These are phyloP conservation scores for Corynascus novoguineensis DNA, from an alignment of 495 filamentous ascomycete genomes.

Conservation along the genomic window DNA sequence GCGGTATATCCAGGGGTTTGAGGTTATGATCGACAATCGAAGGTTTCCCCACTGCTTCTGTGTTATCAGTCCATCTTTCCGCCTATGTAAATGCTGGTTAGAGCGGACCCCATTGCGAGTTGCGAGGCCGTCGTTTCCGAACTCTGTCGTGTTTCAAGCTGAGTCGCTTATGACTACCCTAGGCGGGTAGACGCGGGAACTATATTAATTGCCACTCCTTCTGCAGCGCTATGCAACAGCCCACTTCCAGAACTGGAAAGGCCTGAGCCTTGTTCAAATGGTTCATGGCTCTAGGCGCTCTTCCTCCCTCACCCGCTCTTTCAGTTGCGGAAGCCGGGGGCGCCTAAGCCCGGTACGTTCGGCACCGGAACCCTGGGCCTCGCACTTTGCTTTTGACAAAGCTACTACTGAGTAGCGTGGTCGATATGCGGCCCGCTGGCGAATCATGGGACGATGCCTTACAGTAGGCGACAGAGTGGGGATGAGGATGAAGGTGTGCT, in stretches of 20 bases:
- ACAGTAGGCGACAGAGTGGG: neutral
- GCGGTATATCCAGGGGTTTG: neutral
- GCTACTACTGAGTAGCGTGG: neutral
- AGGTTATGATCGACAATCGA: neutral
- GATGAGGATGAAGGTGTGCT: neutral
- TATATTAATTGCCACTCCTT: slow-evolving; percentile 1
- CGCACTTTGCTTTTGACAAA: neutral
- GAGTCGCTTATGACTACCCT: slow-evolving; percentile 2
- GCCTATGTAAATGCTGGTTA: neutral
- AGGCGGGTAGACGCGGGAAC: neutral
- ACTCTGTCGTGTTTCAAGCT: slow-evolving; percentile 7
- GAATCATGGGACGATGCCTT: neutral
- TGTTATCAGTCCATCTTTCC: no score
- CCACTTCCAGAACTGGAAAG: neutral
- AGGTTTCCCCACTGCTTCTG: neutral
- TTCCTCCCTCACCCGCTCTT: neutral
- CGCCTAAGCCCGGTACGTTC: neutral
- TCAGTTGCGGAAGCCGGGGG: slow-evolving; percentile 1
- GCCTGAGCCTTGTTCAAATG: neutral
- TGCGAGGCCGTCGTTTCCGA: neutral
- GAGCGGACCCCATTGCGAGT: neutral
- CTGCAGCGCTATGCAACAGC: neutral
- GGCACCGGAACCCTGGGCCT: neutral
- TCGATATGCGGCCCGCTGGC: neutral
- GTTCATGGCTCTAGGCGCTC: neutral